phyloP scores from a whole-genome alignment of 495 filamentous ascomycete species.

The Melanomma pulvis-pyrius region DNA sequence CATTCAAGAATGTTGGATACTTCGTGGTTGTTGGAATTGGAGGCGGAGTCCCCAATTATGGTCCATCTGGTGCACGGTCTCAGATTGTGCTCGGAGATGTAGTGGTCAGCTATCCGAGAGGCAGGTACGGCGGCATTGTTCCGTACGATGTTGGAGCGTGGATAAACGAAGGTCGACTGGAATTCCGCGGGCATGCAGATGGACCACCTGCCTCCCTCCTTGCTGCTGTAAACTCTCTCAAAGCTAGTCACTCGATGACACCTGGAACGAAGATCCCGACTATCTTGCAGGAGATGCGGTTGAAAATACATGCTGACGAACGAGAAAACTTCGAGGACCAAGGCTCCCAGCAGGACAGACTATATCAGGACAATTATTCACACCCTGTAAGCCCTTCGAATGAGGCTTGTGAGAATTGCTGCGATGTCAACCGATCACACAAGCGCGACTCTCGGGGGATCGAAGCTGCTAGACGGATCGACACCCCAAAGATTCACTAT shows the following conservation, averaged over 20 bases:
- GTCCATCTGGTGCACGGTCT: background rate
- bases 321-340: background rate
- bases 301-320: background rate
- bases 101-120: slow-evolving; percentile 19
- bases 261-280: background rate
- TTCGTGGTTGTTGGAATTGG: slow-evolving; percentile 28
- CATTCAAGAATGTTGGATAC: slow-evolving; percentile 12
- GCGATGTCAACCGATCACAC: too few species aligned
- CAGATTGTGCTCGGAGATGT: too few species aligned
- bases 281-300: background rate
- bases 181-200: background rate
- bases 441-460: too few species aligned
- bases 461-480: too few species aligned
- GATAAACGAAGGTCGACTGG: slow-evolving; percentile 17
- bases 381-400: too few species aligned
- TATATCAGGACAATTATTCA: too few species aligned
- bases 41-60: slow-evolving; percentile 18
- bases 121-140: slow-evolving; percentile 12
- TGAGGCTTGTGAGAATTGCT: too few species aligned
- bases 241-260: background rate
- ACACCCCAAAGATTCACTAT: too few species aligned
- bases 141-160: slow-evolving; percentile 18
- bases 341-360: too few species aligned
- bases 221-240: background rate
- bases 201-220: background rate